Percentiles rank a stretch among this genome's conserved stretches.
These are phyloP conservation scores for Aspergillus sp. DNA, from an alignment of 2,329 filamentous ascomycete species.

Conservation along the genomic window DNA sequence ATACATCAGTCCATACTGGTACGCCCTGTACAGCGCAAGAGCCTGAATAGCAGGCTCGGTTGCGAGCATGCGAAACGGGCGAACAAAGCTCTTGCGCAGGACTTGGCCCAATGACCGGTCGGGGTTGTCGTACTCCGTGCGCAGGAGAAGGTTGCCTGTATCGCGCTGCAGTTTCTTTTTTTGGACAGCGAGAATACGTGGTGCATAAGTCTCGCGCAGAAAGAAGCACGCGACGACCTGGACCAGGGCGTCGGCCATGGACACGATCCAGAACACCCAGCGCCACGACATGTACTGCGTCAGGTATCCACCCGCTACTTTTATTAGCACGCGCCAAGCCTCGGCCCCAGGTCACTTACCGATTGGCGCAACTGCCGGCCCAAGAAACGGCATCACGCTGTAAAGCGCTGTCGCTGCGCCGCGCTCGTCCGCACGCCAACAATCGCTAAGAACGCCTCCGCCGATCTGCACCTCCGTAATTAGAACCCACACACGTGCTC, in stretches of 20 bases:
- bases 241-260: constrained; percentile 49
- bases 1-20: constrained; percentile 50
- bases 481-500: neutral
- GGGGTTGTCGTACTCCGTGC: constrained; percentile 6
- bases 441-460: neutral
- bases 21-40: constrained; percentile 41
- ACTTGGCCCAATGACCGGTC: constrained; percentile 9
- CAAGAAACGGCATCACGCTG: neutral
- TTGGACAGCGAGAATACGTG: constrained; percentile 49
- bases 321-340: neutral
- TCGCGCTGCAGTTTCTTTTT: constrained; percentile 34
- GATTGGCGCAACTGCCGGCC: neutral
- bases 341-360: neutral
- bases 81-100: constrained; percentile 32
- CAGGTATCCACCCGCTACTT: neutral
- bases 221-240: constrained; percentile 50
- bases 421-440: neutral
- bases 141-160: constrained; percentile 17
- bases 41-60: constrained; percentile 49
- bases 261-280: constrained; percentile 48
- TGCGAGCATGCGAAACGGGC: constrained; percentile 43
- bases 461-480: neutral
- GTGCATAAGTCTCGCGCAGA: constrained; percentile 52
- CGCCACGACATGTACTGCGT: neutral
- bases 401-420: neutral